Evolutionary conservation across 1,139 yeast genomes (phyloP).

Genomic region (Blastobotrys serpentis): DNA sequence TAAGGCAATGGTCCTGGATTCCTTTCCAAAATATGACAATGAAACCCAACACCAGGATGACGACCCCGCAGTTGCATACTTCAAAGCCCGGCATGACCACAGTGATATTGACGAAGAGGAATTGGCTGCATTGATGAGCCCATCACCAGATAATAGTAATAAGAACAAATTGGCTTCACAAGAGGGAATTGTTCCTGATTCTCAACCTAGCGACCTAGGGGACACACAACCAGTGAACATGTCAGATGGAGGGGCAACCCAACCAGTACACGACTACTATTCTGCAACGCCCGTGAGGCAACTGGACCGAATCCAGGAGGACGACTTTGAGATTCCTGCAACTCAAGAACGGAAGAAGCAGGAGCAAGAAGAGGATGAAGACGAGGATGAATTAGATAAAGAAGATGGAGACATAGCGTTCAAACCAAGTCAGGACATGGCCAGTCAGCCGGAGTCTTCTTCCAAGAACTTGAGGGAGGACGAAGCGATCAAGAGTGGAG

Average conservation of each 20-base stretch:
- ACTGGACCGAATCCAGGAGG: background rate
- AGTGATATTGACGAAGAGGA: slow-evolving; percentile 7
- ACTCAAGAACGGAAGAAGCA: background rate
- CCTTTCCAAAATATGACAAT: slow-evolving; percentile 4
- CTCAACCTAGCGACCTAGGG: slow-evolving; percentile 2
- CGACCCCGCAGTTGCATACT: slow-evolving; percentile 6
- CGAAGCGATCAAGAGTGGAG: slow-evolving; percentile 7
- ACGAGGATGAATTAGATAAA: background rate
- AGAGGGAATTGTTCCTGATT: background rate
- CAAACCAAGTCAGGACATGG: background rate
- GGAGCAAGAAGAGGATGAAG: background rate
- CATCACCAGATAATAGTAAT: slow-evolving; percentile 1
- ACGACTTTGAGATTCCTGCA: slow-evolving; percentile 8
- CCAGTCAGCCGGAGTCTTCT: background rate
- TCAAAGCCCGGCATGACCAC: slow-evolving; percentile 2
- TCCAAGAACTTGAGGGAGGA: too few species aligned
- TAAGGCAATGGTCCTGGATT: background rate
- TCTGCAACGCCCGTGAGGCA: background rate
- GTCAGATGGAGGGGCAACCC: background rate
- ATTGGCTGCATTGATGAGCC: slow-evolving; percentile 2
- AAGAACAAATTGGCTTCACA: background rate
- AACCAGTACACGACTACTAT: background rate
- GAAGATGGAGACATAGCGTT: background rate
- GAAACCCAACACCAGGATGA: background rate
- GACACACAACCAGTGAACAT: slow-evolving; percentile 1